Percentiles rank a stretch among this genome's conserved stretches.
Conservation (phyloP, 179 eudicot genomes). For the Silene vulgaris region DNA sequence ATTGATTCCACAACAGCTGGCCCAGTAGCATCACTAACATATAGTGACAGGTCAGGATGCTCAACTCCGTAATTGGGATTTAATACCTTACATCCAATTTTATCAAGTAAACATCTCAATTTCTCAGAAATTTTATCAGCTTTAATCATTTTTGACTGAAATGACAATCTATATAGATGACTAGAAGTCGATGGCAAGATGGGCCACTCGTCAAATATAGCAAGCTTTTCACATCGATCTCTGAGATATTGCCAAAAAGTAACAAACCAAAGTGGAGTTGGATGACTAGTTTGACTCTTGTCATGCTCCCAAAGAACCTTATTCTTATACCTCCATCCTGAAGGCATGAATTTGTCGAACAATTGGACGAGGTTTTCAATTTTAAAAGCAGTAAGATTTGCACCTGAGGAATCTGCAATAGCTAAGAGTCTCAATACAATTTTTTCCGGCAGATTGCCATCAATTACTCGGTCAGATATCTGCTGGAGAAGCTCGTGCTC, state of each 20-base stretch:
- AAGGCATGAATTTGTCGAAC: slow-evolving; percentile 65
- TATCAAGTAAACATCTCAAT: slow-evolving; percentile 56
- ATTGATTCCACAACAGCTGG: slow-evolving; percentile 68
- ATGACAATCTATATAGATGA: slow-evolving; percentile 67
- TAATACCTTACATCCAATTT: slow-evolving; percentile 82
- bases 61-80: slow-evolving; percentile 54
- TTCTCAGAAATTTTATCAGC: slow-evolving; percentile 56
- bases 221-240: slow-evolving; percentile 54
- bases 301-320: slow-evolving; percentile 66
- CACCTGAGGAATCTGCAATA: slow-evolving; percentile 69
- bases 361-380: slow-evolving; percentile 52
- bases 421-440: slow-evolving; percentile 54
- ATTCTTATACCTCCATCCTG: slow-evolving; percentile 71
- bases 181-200: slow-evolving; percentile 82
- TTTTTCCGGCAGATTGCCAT: slow-evolving; percentile 50
- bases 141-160: slow-evolving; percentile 62
- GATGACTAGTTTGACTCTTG: slow-evolving; percentile 42
- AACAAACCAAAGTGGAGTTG: slow-evolving; percentile 64
- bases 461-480: slow-evolving; percentile 66
- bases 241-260: slow-evolving; percentile 81
- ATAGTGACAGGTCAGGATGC: slow-evolving; percentile 65
- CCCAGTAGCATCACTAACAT: slow-evolving; percentile 63
- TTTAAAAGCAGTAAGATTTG: slow-evolving; percentile 61
- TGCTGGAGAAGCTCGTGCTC: slow-evolving; percentile 67
- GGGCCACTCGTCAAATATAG: slow-evolving; percentile 88